These are phyloP conservation scores for Pleurotus giganteus DNA, from an alignment of 768 basidiomycete species.

Conservation along the genomic window DNA sequence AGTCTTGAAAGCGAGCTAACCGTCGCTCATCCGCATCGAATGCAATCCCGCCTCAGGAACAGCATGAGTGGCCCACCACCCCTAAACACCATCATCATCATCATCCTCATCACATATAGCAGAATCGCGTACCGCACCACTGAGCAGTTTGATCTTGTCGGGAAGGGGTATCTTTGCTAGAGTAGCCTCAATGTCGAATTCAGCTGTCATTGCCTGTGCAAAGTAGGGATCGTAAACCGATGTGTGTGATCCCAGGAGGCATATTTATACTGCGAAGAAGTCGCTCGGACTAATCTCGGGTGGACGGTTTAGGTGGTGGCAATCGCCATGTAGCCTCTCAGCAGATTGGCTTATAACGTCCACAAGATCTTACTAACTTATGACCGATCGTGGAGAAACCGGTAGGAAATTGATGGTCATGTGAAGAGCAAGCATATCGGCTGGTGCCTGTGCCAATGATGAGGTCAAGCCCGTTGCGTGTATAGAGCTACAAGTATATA, in stretches of 20 bases:
- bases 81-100: conserved; percentile 23
- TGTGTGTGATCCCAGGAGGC: not conserved
- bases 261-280: not conserved
- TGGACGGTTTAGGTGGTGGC: not conserved
- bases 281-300: not conserved
- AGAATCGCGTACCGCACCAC: conserved; percentile 31
- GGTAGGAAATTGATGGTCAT: not conserved
- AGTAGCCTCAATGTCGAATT: conserved; percentile 34
- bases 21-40: conserved; percentile 46
- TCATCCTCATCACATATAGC: not conserved
- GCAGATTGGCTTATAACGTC: not conserved
- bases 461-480: too few species aligned
- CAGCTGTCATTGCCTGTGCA: conserved; percentile 18
- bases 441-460: too few species aligned
- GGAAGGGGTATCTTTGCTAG: conserved; percentile 34
- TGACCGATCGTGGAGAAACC: not conserved
- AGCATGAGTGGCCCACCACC: conserved; percentile 46
- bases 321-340: not conserved
- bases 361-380: not conserved
- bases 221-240: not conserved
- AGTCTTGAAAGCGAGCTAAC: conserved; percentile 19
- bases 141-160: conserved; percentile 44
- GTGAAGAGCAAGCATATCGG: not conserved
- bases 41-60: conserved; percentile 38
- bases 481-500: too few species aligned